Conservation (phyloP, 31 red algal species). For the Endocladia muricata region DNA sequence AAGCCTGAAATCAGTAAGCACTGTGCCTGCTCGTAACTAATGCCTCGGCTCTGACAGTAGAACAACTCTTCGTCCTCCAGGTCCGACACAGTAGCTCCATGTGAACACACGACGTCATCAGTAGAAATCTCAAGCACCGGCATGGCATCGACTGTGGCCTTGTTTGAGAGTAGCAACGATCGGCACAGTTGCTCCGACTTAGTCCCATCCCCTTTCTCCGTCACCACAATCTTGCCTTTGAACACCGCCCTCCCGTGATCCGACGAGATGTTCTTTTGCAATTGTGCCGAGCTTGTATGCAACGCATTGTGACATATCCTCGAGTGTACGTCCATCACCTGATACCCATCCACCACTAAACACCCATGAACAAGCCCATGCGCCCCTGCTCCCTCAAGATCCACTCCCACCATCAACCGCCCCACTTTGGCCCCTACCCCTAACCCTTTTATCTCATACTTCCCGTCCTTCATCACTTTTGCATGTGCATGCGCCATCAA, state of each 20-base stretch:
- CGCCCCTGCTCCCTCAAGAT: slow-evolving; percentile 33
- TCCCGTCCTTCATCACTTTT: slow-evolving; percentile 4
- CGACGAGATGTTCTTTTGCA: slow-evolving; percentile 84
- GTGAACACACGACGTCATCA: slow-evolving; percentile 86
- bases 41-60: slow-evolving; percentile 76
- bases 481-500: slow-evolving; percentile 44
- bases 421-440: slow-evolving; percentile 31
- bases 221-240: slow-evolving; percentile 76
- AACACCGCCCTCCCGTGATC: slow-evolving; percentile 67
- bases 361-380: slow-evolving; percentile 21
- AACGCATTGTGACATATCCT: slow-evolving; percentile 61
- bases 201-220: slow-evolving; percentile 42
- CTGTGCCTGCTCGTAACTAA: slow-evolving; percentile 51
- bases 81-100: slow-evolving; percentile 81
- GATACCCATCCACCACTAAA: slow-evolving; percentile 36
- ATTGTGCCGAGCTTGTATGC: slow-evolving; percentile 47
- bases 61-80: slow-evolving; percentile 85
- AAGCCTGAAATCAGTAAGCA: slow-evolving; percentile 61
- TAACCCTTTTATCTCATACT: slow-evolving; percentile 30
- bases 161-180: slow-evolving; percentile 71
- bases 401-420: slow-evolving; percentile 46
- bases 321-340: slow-evolving; percentile 72
- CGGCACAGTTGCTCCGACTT: slow-evolving; percentile 74
- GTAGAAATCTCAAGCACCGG: slow-evolving; percentile 80
- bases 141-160: slow-evolving; percentile 73